Evolutionary conservation across 371 early-diverging fungal genomes (phyloP).

Genomic region (Globomyces sp.): DNA sequence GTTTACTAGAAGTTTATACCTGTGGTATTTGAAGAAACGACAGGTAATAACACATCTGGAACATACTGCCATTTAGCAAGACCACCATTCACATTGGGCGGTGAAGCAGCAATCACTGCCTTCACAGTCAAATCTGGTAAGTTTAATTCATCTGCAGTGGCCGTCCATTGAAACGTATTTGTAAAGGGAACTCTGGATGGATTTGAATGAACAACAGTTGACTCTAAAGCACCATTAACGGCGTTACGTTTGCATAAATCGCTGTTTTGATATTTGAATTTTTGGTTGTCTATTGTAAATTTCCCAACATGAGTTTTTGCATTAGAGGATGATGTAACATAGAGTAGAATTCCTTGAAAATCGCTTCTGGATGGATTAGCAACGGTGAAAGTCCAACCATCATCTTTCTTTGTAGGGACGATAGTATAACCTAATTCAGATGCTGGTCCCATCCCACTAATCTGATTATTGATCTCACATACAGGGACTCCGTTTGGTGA

Average conservation of each 20-base stretch:
- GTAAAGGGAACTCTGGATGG: neutral
- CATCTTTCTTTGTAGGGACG: neutral
- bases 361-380: neutral
- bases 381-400: neutral
- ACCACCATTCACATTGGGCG: neutral
- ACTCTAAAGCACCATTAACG: neutral
- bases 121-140: neutral
- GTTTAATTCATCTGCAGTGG: neutral
- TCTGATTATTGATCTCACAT: slow-evolving; percentile 1
- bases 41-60: neutral
- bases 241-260: neutral
- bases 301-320: slow-evolving; percentile 5
- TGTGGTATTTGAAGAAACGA: neutral
- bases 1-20: neutral
- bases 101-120: slow-evolving; percentile 1
- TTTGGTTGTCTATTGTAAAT: neutral
- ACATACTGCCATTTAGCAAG: slow-evolving; percentile 3
- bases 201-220: slow-evolving; percentile 7
- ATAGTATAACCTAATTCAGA: slow-evolving; percentile 4
- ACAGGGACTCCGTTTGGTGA: slow-evolving; percentile 6
- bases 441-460: slow-evolving; percentile 2
- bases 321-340: neutral
- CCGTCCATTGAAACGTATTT: slow-evolving; percentile 2
- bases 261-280: neutral
- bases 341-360: slow-evolving; percentile 4